These are phyloP conservation scores for Schoenoplectus triqueter DNA, from an alignment of 202 grass and related monocot genomes.

Conservation along the genomic window DNA sequence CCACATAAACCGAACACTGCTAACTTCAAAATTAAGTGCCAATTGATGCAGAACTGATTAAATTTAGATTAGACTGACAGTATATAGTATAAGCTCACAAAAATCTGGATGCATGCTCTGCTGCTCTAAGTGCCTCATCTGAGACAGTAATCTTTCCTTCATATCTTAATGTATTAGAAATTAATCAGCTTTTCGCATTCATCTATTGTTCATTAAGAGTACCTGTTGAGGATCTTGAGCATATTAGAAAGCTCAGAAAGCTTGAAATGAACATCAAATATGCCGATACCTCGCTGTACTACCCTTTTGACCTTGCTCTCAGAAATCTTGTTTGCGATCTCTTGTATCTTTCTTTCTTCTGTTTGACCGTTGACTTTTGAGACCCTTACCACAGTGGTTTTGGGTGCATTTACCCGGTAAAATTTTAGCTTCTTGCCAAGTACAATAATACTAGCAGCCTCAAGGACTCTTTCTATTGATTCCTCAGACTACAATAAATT, in stretches of 20 bases:
- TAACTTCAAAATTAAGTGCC: not conserved
- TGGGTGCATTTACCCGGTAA: constrained; percentile 38
- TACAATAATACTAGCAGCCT: constrained; percentile 32
- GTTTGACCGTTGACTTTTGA: constrained; percentile 32
- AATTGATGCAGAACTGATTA: constrained; percentile 4
- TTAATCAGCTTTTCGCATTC: not conserved
- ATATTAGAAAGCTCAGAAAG: constrained; percentile 33
- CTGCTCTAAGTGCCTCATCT: not conserved
- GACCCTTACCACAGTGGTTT: constrained; percentile 42
- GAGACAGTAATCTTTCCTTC: not conserved
- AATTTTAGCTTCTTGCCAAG: constrained; percentile 36
- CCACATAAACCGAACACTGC: not conserved
- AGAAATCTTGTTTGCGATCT: constrained; percentile 21
- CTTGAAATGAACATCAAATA: constrained; percentile 42
- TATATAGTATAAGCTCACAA: not conserved
- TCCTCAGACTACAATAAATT: constrained; percentile 35
- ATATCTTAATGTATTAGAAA: constrained; percentile 19
- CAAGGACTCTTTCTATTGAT: constrained; percentile 41
- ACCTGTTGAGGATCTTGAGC: constrained; percentile 43
- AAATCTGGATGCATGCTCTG: not conserved
- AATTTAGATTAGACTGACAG: not conserved
- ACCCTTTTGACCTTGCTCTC: constrained; percentile 32
- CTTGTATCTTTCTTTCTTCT: constrained; percentile 2
- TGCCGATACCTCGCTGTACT: constrained; percentile 20
- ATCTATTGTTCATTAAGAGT: constrained; percentile 20